These are phyloP conservation scores for Xanthoceras sorbifolium DNA, from an alignment of 345 rosid genomes.

Conservation along the genomic window DNA sequence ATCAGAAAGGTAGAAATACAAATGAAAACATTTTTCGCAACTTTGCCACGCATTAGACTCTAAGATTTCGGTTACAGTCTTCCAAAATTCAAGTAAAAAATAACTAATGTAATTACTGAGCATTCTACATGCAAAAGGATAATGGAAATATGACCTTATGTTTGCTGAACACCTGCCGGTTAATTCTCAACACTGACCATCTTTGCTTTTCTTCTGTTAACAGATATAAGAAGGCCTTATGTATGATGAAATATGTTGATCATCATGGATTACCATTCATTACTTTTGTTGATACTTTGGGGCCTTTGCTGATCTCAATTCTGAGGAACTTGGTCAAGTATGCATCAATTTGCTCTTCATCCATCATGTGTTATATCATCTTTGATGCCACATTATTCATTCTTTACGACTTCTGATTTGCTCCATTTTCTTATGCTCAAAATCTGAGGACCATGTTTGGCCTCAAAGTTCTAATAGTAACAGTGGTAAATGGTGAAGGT, in stretches of 20 bases:
- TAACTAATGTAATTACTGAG: not conserved
- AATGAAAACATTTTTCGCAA: constrained; percentile 21
- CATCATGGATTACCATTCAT: constrained; percentile 39
- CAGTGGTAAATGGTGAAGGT: constrained; percentile 17
- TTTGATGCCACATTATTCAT: not conserved
- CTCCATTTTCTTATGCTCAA: constrained; percentile 3
- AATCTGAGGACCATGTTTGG: constrained; percentile 21
- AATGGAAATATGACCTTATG: not conserved
- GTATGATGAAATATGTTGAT: constrained; percentile 39
- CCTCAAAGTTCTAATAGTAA: constrained; percentile 19
- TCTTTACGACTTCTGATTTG: not conserved
- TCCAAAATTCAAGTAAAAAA: not conserved
- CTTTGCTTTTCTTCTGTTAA: too few species aligned
- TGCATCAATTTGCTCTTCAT: constrained; percentile 2
- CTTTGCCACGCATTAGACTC: constrained; percentile 15
- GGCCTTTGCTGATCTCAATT: constrained; percentile 45
- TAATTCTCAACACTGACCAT: not conserved
- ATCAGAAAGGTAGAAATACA: constrained; percentile 23
- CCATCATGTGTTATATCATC: not conserved
- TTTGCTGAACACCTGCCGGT: not conserved
- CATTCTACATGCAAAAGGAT: not conserved
- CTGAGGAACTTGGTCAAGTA: constrained; percentile 49
- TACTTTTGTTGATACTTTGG: constrained; percentile 42
- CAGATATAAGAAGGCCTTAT: constrained; percentile 39
- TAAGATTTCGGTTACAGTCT: not conserved